Base-by-base conservation (phyloP, 768 basidiomycete genomes). In the Scleroderma citrinum region DNA sequence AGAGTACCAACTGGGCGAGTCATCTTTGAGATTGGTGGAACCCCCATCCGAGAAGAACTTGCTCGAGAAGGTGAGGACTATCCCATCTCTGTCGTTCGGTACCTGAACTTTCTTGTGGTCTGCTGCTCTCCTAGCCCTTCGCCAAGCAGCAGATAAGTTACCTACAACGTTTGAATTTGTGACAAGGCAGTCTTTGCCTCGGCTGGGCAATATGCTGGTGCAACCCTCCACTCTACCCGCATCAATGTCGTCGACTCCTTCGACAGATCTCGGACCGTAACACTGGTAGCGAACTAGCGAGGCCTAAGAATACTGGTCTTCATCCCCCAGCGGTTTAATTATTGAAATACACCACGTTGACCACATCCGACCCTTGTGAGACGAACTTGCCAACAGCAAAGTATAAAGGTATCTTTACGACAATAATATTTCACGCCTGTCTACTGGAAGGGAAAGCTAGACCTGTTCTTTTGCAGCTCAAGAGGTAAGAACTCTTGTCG, bases 1-100 rank as follows among this genome's bases (percentile, higher is more conserved):
- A 93, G 93, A 40, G 91, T 92, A 0, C 83, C 88, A 6, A 85
- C 80, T 7, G 93, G 93, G 1, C 83, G 91, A 24, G 92, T 97
- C 13, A 79, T 99, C 20, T 89, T 98, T 53, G 95, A 98, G 65
- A 85, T 98, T 58, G 93, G 92, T 1, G 94, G 95, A 1, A 74
- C 75, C 2, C 88, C 87, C 6, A 83, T 99, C 47, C 85, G 92
- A 52, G 89, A 92, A 59, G 93, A 96, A 64, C 75, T 96, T 46
- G 95, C 95, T 16, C 80, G 88, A 60, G 91, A 97, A 61, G 89
- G 94, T 94, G 56, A 48, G 77, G 24, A 20, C 13, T 7, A 21
- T 41, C 14, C 52, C 36, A 36, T 19, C 7, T n/a, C 38, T 20
- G 20, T 43, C 20, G 5, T 47, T 21, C 26, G 30, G 29, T 51